Evolutionary conservation across 1,284 basidiomycete genomes (phyloP).

Genomic region (Anthracocystis setariae): DNA sequence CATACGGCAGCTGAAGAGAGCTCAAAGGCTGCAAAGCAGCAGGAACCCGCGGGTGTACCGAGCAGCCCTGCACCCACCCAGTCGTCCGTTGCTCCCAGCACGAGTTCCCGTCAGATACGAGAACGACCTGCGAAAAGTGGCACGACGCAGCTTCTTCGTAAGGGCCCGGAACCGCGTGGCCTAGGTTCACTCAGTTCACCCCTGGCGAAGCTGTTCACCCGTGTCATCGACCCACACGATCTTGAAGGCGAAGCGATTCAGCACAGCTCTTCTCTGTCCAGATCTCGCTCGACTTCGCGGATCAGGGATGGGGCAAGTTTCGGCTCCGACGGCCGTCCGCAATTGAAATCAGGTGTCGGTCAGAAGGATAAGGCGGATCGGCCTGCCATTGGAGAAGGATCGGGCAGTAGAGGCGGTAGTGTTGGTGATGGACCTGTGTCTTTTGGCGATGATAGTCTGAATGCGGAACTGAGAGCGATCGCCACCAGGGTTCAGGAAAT

Average conservation of each 20-base stretch:
- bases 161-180: constrained; percentile 30
- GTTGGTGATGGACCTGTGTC: not conserved
- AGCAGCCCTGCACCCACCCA: constrained; percentile 12
- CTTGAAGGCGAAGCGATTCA: constrained; percentile 2
- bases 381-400: constrained; percentile 3
- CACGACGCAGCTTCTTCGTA: constrained; percentile 16
- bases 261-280: constrained; percentile 4
- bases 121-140: constrained; percentile 10
- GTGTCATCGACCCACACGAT: constrained; percentile 21
- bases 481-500: constrained; percentile 37
- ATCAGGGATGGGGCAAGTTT: not conserved
- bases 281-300: constrained; percentile 7
- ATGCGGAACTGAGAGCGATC: constrained; percentile 26
- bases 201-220: constrained; percentile 38
- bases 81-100: constrained; percentile 27
- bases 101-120: constrained; percentile 19
- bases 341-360: not conserved
- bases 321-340: constrained; percentile 5
- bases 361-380: not conserved
- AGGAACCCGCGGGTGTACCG: not conserved
- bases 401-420: not conserved
- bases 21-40: not conserved
- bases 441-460: constrained; percentile 9
- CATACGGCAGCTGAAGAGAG: not conserved
- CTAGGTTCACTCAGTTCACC: constrained; percentile 44